phyloP scores from a whole-genome alignment of 805 yeast genomes.

The Barnettozyma californica region DNA sequence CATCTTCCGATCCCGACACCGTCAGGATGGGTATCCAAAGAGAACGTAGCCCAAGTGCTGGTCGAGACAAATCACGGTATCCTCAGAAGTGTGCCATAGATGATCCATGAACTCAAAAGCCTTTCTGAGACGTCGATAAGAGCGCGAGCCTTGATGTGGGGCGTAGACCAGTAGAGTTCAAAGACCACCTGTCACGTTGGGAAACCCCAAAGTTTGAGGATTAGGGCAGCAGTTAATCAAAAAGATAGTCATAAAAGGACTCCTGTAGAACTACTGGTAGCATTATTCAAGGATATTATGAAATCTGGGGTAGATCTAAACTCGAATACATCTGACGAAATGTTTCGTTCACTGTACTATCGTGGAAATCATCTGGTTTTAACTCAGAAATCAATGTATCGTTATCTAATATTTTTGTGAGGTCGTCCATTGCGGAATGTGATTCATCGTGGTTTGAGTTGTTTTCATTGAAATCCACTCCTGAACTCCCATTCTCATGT shows the following conservation, averaged over 20 bases:
- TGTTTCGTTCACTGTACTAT: background rate
- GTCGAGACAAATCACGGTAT: constrained; percentile 27
- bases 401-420: background rate
- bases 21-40: constrained; percentile 38
- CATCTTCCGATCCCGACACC: constrained; percentile 41
- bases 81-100: constrained; percentile 27
- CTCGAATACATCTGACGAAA: background rate
- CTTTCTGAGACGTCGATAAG: constrained; percentile 31
- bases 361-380: background rate
- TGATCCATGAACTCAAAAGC: constrained; percentile 26
- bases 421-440: background rate
- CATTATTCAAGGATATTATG: background rate
- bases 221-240: constrained; percentile 13
- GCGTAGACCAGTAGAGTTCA: constrained; percentile 36
- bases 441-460: background rate
- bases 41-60: constrained; percentile 30
- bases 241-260: no score
- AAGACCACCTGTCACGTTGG: constrained; percentile 23
- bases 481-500: background rate
- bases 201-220: constrained; percentile 28
- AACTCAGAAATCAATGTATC: background rate
- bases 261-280: no score
- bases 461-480: background rate
- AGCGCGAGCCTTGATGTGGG: constrained; percentile 36
- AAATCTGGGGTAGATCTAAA: background rate